Evolutionary conservation across 2,329 filamentous ascomycete genomes (phyloP).

Genomic region (Fusarium circinatum): DNA sequence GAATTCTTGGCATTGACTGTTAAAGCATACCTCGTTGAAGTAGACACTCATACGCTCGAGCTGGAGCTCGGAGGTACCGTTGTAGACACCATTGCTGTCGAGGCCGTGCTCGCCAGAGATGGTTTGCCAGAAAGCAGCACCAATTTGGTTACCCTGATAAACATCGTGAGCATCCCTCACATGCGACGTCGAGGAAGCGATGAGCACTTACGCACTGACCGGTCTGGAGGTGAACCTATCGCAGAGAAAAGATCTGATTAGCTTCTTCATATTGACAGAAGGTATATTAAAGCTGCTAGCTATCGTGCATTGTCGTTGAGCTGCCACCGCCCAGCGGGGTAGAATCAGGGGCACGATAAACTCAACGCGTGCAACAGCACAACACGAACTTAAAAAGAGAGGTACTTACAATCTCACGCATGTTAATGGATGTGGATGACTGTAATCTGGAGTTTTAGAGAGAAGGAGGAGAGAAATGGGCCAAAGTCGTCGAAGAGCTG

Average conservation of each 20-base stretch:
- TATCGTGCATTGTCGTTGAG: constrained; percentile 25
- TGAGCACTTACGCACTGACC: constrained; percentile 87
- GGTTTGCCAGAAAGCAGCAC: constrained; percentile 98
- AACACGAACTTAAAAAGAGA: constrained; percentile 22
- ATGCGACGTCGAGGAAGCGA: constrained; percentile 3
- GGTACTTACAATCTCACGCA: constrained; percentile 75
- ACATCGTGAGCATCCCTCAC: constrained; percentile 50
- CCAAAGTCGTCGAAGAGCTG: constrained; percentile 47
- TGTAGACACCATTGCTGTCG: constrained; percentile 98
- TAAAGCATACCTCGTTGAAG: constrained; percentile 77
- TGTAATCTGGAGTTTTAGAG: constrained; percentile 39
- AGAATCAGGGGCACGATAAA: constrained; percentile 50
- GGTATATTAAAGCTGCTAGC: constrained; percentile 19
- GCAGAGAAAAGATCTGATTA: constrained; percentile 66
- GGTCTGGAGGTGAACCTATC: constrained; percentile 98
- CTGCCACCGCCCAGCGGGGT: constrained; percentile 47
- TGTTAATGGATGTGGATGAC: constrained; percentile 56
- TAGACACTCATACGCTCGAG: constrained; percentile 99
- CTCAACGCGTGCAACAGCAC: constrained; percentile 6
- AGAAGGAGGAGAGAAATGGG: constrained; percentile 36
- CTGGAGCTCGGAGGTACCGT: constrained; percentile 97
- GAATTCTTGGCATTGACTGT: neutral
- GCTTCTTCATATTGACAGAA: constrained; percentile 51
- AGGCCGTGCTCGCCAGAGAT: constrained; percentile 95
- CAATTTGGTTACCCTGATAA: constrained; percentile 97